phyloP scores from a whole-genome alignment of 2,329 filamentous ascomycete species.

The Trichocomaceae sp. region DNA sequence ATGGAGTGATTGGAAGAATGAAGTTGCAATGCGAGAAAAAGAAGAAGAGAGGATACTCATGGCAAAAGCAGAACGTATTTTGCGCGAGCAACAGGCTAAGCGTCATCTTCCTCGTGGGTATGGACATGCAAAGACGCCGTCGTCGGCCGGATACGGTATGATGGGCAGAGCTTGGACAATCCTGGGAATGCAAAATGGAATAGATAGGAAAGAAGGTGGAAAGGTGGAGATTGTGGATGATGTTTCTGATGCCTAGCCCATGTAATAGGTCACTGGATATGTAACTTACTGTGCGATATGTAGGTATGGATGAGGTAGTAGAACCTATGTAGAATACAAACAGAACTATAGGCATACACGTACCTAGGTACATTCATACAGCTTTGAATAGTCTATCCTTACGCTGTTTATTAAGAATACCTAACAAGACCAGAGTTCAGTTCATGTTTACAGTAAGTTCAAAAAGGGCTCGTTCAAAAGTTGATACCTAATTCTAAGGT shows the following conservation, averaged over 20 bases:
- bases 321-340: not conserved
- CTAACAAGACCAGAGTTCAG: not conserved
- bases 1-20: constrained; percentile 40
- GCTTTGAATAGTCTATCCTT: no score
- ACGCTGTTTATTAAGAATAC: no score
- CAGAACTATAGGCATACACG: not conserved
- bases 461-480: no score
- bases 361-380: no score
- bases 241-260: constrained; percentile 2
- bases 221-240: constrained; percentile 13
- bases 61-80: constrained; percentile 27
- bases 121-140: constrained; percentile 18
- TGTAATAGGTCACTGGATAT: not conserved
- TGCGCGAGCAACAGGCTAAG: constrained; percentile 23
- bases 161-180: constrained; percentile 39
- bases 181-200: constrained; percentile 32
- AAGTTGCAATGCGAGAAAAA: constrained; percentile 33
- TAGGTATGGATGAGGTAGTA: not conserved
- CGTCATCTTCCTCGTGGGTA: constrained; percentile 16
- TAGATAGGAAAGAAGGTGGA: constrained; percentile 20
- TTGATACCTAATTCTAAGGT: no score
- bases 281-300: not conserved
- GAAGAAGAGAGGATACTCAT: constrained; percentile 31
- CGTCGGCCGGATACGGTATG: constrained; percentile 31
- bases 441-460: no score